Conservation (phyloP, 2,329 filamentous ascomycete genomes). For the Cordyceps javanica region DNA sequence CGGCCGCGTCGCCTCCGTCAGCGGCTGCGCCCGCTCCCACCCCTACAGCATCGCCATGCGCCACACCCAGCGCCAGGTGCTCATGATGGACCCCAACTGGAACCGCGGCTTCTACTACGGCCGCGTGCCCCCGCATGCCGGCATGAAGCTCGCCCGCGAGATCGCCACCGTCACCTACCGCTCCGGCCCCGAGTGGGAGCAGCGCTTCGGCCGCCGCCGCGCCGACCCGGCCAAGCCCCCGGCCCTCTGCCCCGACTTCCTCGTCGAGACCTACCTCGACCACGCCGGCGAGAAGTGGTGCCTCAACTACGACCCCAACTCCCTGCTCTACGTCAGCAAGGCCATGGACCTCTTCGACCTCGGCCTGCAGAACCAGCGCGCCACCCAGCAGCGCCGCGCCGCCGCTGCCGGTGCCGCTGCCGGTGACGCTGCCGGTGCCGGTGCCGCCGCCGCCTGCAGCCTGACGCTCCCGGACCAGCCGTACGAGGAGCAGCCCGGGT, state of each 20-base stretch:
- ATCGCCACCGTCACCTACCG: constrained; percentile 98
- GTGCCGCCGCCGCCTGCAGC: constrained; percentile 49
- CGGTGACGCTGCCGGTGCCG: constrained; percentile 36
- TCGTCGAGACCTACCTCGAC: constrained; percentile 97
- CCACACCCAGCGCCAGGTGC: constrained; percentile 91
- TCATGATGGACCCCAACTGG: constrained; percentile 99
- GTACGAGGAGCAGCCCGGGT: constrained; percentile 73
- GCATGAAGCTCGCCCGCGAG: constrained; percentile 96
- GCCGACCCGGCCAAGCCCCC: constrained; percentile 83
- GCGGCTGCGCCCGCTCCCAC: constrained; percentile 87
- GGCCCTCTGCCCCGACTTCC: constrained; percentile 91
- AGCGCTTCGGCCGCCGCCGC: constrained; percentile 79
- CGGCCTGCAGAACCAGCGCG: constrained; percentile 62
- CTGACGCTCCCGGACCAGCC: constrained; percentile 76
- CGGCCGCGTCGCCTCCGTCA: constrained; percentile 78
- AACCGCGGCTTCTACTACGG: constrained; percentile 91
- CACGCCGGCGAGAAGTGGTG: constrained; percentile 98
- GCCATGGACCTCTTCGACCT: constrained; percentile 98
- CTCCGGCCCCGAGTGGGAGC: constrained; percentile 95
- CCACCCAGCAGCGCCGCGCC: constrained; percentile 55
- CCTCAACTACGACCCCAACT: constrained; percentile 93
- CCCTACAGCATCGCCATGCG: constrained; percentile 99
- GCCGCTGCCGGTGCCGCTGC: too few relatives aligned
- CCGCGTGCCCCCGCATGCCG: constrained; percentile 80
- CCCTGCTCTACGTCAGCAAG: constrained; percentile 91